Conservation (phyloP, 2,329 filamentous ascomycete species). For the Rugonectria rugulosa region DNA sequence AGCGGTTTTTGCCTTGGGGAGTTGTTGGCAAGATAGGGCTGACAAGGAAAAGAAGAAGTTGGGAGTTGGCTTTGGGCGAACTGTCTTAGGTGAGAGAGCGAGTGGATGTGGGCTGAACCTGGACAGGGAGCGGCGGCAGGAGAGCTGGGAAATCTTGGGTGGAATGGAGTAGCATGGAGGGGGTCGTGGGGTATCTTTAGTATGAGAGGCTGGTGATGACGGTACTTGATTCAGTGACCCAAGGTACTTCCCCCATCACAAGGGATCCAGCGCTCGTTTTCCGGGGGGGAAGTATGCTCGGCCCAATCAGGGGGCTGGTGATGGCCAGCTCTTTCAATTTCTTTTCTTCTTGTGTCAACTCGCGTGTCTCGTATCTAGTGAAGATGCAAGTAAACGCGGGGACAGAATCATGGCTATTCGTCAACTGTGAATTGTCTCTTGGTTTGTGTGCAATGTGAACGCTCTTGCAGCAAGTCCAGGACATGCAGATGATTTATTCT, state of each 20-base stretch:
- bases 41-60: conserved; percentile 20
- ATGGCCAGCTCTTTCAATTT: conserved; percentile 20
- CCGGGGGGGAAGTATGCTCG: conserved; percentile 10
- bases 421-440: background rate
- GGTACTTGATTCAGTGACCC: conserved; percentile 4
- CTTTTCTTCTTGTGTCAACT: conserved; percentile 14
- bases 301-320: conserved; percentile 26
- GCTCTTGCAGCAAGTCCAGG: no score
- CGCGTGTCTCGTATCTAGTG: conserved; percentile 13
- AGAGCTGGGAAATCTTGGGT: conserved; percentile 11
- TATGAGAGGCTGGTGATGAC: background rate
- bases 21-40: no score
- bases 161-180: conserved; percentile 13
- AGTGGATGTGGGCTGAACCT: conserved; percentile 2
- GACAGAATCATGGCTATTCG: no score
- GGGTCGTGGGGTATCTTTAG: conserved; percentile 4
- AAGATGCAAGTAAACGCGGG: no score
- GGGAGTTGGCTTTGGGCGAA: conserved; percentile 22
- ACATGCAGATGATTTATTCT: no score
- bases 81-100: conserved; percentile 16
- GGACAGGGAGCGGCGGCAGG: conserved; percentile 2
- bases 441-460: no score
- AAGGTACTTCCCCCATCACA: conserved; percentile 6
- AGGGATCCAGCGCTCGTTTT: conserved; percentile 11
- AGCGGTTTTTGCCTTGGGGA: conserved; percentile 29